These are phyloP conservation scores for Scheffersomyces stambukii DNA, from an alignment of 1,139 yeast genomes.

Conservation along the genomic window DNA sequence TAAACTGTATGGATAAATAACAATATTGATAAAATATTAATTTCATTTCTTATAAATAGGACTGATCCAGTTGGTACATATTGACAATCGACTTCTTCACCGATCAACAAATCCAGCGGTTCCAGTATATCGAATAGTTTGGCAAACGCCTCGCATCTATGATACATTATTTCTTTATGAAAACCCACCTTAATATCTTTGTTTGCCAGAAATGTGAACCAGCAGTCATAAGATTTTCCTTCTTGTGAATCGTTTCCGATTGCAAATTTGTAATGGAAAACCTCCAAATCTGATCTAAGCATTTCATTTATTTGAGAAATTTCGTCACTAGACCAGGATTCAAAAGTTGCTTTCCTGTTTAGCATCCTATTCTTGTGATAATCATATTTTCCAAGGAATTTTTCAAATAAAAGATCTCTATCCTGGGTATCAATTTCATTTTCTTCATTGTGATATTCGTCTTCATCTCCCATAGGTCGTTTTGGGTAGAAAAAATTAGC, in stretches of 20 bases:
- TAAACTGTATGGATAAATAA: conserved; percentile 33
- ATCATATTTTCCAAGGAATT: not conserved
- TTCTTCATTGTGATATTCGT: conserved; percentile 11
- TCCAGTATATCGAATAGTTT: conserved; percentile 17
- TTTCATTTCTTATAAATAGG: no score
- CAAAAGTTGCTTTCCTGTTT: conserved; percentile 15
- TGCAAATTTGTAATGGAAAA: conserved; percentile 7
- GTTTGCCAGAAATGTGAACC: conserved; percentile 15
- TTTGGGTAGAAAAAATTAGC: conserved; percentile 25
- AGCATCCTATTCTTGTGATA: conserved; percentile 12
- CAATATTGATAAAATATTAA: conserved; percentile 24
- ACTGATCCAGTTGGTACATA: conserved; percentile 16
- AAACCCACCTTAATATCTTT: conserved; percentile 22
- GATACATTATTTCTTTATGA: conserved; percentile 26
- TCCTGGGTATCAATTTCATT: conserved; percentile 11
- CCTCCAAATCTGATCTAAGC: conserved; percentile 14
- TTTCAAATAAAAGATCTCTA: conserved; percentile 1
- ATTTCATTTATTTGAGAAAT: conserved; percentile 9
- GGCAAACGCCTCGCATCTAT: conserved; percentile 25
- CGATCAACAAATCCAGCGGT: conserved; percentile 13
- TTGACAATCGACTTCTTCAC: conserved; percentile 20
- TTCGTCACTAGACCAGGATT: conserved; percentile 10
- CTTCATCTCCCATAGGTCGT: conserved; percentile 13
- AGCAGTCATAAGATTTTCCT: conserved; percentile 21
- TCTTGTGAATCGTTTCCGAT: conserved; percentile 3